Percentiles rank a stretch among this genome's conserved stretches.
Conservation (phyloP, 305 asterid species). For the Plantago lanceolata region DNA sequence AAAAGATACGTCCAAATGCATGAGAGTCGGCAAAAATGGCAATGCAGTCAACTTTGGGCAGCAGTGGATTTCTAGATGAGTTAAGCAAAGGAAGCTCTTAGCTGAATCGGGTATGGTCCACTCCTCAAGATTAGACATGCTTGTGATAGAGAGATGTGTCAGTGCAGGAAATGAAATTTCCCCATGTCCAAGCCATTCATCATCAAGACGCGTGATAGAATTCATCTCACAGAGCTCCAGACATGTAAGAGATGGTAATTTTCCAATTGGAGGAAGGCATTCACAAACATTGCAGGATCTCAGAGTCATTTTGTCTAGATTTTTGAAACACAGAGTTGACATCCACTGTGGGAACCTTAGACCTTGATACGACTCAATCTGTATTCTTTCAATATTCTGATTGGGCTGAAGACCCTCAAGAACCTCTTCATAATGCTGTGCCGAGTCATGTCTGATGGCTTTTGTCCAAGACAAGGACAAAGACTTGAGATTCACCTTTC, state of each 20-base stretch:
- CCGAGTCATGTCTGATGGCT: neutral
- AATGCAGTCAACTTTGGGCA: constrained; percentile 25
- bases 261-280: constrained; percentile 26
- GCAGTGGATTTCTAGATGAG: neutral
- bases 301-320: constrained; percentile 7
- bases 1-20: neutral
- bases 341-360: constrained; percentile 29
- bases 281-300: constrained; percentile 11
- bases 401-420: constrained; percentile 26
- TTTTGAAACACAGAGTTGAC: neutral
- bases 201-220: constrained; percentile 9
- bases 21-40: constrained; percentile 24
- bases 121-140: constrained; percentile 17
- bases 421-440: constrained; percentile 27
- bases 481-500: constrained; percentile 7
- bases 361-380: constrained; percentile 22
- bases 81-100: constrained; percentile 15
- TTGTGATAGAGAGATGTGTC: neutral
- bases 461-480: constrained; percentile 21
- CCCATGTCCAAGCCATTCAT: constrained; percentile 10
- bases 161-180: constrained; percentile 18
- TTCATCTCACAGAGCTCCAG: neutral
- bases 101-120: constrained; percentile 22
- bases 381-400: constrained; percentile 19
- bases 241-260: neutral